These are phyloP conservation scores for Phaeosphaeriaceae sp. DNA, from an alignment of 2,329 filamentous ascomycete species.

Conservation along the genomic window DNA sequence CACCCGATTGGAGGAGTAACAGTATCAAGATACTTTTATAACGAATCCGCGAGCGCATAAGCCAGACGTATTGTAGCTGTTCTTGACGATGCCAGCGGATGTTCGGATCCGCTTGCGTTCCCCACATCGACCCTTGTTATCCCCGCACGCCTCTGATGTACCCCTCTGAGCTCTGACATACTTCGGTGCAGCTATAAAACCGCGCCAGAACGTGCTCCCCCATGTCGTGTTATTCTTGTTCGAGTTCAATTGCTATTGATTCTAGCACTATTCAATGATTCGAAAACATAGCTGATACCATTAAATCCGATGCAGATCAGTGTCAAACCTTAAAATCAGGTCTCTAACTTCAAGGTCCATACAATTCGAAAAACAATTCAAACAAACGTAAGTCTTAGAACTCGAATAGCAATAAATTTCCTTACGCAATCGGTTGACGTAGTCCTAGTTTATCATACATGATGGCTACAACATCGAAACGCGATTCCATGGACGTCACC, in stretches of 20 bases:
- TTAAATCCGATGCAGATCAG: too few species aligned
- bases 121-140: constrained; percentile 33
- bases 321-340: too few species aligned
- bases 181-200: constrained; percentile 32
- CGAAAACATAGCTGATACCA: too few species aligned
- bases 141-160: constrained; percentile 33
- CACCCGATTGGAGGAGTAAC: constrained; percentile 23
- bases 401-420: too few species aligned
- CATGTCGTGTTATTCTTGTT: neutral
- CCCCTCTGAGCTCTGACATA: constrained; percentile 11
- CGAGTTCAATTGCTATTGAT: neutral
- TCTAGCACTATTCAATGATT: neutral
- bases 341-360: too few species aligned
- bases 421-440: too few species aligned
- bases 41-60: neutral
- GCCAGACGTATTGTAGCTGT: constrained; percentile 5
- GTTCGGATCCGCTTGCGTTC: constrained; percentile 36
- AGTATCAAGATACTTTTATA: neutral
- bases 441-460: too few species aligned
- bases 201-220: constrained; percentile 13
- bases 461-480: constrained; percentile 22
- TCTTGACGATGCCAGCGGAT: constrained; percentile 4
- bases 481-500: constrained; percentile 43
- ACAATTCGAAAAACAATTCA: too few species aligned
- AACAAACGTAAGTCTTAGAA: too few species aligned